phyloP scores from a whole-genome alignment of 257 asterid species.

The Fraxinus pennsylvanica region DNA sequence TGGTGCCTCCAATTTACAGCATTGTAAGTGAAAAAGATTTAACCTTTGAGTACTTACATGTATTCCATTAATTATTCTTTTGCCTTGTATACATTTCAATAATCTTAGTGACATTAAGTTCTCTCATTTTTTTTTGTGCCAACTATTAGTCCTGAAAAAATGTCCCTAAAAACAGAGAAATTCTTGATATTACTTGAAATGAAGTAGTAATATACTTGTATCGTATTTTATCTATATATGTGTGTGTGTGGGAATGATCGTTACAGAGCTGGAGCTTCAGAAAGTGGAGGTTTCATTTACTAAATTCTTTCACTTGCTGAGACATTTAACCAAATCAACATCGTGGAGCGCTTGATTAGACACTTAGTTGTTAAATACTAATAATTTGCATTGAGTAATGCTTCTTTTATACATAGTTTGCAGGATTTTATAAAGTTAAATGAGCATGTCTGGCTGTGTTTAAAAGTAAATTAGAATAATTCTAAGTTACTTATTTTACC shows the following conservation, averaged over 20 bases:
- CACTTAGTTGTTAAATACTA: background rate
- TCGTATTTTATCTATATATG: too few species aligned
- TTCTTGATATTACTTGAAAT: background rate
- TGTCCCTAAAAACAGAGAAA: background rate
- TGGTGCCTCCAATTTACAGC: slow-evolving; percentile 82
- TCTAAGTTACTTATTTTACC: too few species aligned
- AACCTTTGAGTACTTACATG: background rate
- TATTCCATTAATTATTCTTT: background rate
- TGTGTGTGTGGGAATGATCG: background rate
- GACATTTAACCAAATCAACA: background rate
- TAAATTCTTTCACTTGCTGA: background rate
- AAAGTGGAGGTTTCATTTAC: background rate
- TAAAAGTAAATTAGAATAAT: background rate
- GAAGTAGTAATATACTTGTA: background rate
- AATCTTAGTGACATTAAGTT: background rate
- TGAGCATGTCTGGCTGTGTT: background rate
- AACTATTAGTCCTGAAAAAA: too few species aligned
- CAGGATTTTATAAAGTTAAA: background rate
- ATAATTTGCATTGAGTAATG: background rate
- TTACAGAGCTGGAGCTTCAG: background rate
- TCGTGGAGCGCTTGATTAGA: background rate
- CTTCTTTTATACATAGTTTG: background rate
- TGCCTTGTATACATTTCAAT: background rate
- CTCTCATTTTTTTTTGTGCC: background rate
- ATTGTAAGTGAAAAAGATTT: slow-evolving; percentile 53